A percentile compares a stretch with the other conserved stretches of the same genome.
Evolutionary conservation across 169 alveolate genomes (phyloP).

Genomic region (Babesia microti): DNA sequence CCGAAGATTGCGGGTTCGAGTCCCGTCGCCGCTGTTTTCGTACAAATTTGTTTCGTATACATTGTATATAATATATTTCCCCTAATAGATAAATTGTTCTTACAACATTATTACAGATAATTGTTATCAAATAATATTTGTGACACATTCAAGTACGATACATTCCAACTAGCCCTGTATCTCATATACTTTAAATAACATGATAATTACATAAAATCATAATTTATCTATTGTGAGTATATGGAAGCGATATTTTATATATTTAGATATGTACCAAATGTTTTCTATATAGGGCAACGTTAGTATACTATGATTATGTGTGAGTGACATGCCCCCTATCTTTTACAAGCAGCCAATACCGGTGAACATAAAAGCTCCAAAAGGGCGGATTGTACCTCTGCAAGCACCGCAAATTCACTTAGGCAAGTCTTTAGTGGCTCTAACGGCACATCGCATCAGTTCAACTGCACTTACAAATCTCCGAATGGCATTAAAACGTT

Average conservation of each 20-base stretch:
- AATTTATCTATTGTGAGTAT: conserved; percentile 3
- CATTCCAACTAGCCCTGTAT: too few species aligned
- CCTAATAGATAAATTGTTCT: neutral
- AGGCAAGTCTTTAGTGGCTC: conserved; percentile 54
- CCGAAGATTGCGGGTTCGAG: conserved; percentile 97
- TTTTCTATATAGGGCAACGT: too few species aligned
- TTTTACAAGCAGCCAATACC: conserved; percentile 56
- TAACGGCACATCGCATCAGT: conserved; percentile 60
- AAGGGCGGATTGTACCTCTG: conserved; percentile 57
- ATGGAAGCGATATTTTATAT: neutral
- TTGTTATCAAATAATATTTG: too few species aligned
- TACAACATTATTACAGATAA: neutral
- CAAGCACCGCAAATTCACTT: conserved; percentile 47
- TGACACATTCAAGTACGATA: too few species aligned
- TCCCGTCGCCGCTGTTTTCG: conserved; percentile 79
- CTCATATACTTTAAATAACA: too few species aligned
- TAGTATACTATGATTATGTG: neutral
- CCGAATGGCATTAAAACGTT: conserved; percentile 50
- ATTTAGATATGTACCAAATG: too few species aligned
- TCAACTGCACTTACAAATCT: conserved; percentile 53
- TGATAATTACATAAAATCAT: conserved; percentile 1
- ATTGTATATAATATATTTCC: neutral
- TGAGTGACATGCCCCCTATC: conserved; percentile 53
- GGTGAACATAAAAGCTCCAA: conserved; percentile 57
- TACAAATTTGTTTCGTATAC: neutral